A percentile compares a stretch with the other conserved stretches of the same genome.
phyloP scores from a whole-genome alignment of 768 basidiomycete species.

The Amanita jacksonii region DNA sequence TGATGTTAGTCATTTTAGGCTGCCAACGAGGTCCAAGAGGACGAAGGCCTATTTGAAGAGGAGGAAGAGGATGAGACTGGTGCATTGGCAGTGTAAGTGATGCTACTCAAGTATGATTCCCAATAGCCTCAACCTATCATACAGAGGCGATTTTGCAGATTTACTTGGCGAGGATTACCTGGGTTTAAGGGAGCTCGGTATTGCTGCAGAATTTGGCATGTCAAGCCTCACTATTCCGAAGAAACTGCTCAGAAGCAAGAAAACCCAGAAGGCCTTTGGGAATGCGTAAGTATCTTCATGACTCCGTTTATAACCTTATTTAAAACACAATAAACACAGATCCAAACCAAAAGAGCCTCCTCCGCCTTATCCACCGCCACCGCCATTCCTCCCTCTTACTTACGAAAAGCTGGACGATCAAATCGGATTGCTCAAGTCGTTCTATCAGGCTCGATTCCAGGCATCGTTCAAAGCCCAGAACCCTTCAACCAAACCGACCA shows the following conservation, averaged over 20 bases:
- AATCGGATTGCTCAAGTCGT: slow-evolving; percentile 76
- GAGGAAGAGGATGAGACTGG: slow-evolving; percentile 38
- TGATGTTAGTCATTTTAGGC: slow-evolving; percentile 18
- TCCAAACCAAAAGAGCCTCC: slow-evolving; percentile 66
- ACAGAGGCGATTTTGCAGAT: slow-evolving; percentile 80
- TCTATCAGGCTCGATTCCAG: slow-evolving; percentile 56
- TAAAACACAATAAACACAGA: slow-evolving; percentile 25
- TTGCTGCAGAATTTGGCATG: slow-evolving; percentile 78
- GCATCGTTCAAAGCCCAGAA: slow-evolving; percentile 15
- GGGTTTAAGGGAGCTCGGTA: slow-evolving; percentile 79
- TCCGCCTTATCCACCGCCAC: slow-evolving; percentile 78
- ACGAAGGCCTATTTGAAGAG: slow-evolving; percentile 42
- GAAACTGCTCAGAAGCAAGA: slow-evolving; percentile 62
- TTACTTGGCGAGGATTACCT: slow-evolving; percentile 89
- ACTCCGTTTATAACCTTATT: not conserved
- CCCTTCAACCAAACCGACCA: slow-evolving; percentile 10
- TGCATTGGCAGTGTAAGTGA: slow-evolving; percentile 27
- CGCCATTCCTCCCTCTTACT: slow-evolving; percentile 67
- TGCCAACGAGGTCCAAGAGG: slow-evolving; percentile 35
- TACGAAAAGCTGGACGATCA: slow-evolving; percentile 60
- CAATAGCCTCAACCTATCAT: not conserved
- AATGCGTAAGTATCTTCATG: slow-evolving; percentile 33
- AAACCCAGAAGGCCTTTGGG: slow-evolving; percentile 30
- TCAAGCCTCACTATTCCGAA: slow-evolving; percentile 72
- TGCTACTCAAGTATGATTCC: not conserved